Evolutionary conservation across 441 rosid genomes (phyloP), one percentile per base, ranked within the genome.

Genomic region (Pelargonium myrrhifolium): DNA sequence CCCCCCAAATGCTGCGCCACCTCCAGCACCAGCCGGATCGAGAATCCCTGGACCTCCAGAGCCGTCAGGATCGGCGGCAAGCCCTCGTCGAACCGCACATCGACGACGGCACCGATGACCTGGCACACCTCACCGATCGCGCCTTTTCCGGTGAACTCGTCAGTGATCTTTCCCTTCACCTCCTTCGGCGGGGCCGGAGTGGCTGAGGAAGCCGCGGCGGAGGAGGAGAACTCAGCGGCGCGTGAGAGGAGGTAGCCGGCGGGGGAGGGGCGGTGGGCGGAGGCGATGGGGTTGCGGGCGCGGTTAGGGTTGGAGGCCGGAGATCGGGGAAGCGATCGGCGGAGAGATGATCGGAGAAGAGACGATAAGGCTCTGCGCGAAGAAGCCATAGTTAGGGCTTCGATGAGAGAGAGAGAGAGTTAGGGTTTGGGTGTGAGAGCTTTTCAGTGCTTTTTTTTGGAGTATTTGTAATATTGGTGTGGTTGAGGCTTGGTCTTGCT

Each of bases 61-160:
- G 99, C 92, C 0, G 97, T 93, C 88, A 89, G 78, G 73, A 93
- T 93, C 71, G 99, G 99, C 56, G 97, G 99, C 64, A 93, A 73
- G 0, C 99, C 99, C 18, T 91, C 97, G 0, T 87, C 84, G 65
- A 91, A 93, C 60, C 93, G 75, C 2, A 93, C 99, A 77, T 91
- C 99, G 0, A 89, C 95, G 14, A 93, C 96, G 24, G 96, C 99
- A 53, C 99, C 99, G 37, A 91, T 91, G 45, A 93, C 96, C 77
- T 89, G 99, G 51, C 96, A 93, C 6, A 93, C 95, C 58, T 85
- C 81, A 18, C 99, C 98, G 79, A 90, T 86, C 64, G 97, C 69
- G 0, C 98, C 97, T 15, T 87, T 82, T 0, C 97, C 97, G 1
- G 96, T 92, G 68, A 83, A 90, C 69, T 93, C 97, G 62, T 89